phyloP scores from a whole-genome alignment of 2,329 filamentous ascomycete genomes.

The Aspergillus japonicus region DNA sequence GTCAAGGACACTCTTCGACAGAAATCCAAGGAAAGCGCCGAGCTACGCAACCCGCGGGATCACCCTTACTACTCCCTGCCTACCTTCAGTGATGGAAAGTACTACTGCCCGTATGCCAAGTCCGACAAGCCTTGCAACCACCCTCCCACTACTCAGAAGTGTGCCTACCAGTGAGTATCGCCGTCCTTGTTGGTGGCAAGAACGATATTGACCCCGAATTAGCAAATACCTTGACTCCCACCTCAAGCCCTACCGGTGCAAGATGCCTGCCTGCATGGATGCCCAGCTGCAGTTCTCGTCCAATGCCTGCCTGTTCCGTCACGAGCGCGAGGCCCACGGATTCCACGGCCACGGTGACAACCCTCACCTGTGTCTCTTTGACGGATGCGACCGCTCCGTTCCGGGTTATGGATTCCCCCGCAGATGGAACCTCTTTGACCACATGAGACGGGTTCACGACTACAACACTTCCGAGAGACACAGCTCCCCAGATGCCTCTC shows the following conservation, averaged over 20 bases:
- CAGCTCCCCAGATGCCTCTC: constrained; percentile 43
- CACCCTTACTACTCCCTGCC: constrained; percentile 44
- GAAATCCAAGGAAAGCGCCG: constrained; percentile 39
- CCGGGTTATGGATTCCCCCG: constrained; percentile 87
- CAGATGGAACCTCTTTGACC: constrained; percentile 92
- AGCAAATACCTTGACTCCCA: constrained; percentile 98
- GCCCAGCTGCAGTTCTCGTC: constrained; percentile 91
- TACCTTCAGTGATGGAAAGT: constrained; percentile 69
- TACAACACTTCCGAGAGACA: constrained; percentile 48
- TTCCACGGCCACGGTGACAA: constrained; percentile 94
- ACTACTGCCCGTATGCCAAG: constrained; percentile 82
- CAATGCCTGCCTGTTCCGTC: constrained; percentile 88
- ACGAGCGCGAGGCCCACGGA: constrained; percentile 92
- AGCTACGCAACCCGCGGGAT: constrained; percentile 42
- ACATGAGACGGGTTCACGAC: constrained; percentile 92
- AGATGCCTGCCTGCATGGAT: constrained; percentile 76
- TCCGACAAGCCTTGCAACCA: constrained; percentile 75
- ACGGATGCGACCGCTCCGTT: constrained; percentile 80
- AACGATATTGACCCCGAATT: constrained; percentile 22
- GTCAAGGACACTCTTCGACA: constrained; percentile 35
- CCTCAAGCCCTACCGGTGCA: constrained; percentile 94
- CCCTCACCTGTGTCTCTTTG: constrained; percentile 83
- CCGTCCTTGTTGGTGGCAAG: constrained; percentile 6
- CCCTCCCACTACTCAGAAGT: constrained; percentile 94
- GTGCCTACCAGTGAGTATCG: constrained; percentile 88